Evolutionary conservation across 768 basidiomycete genomes (phyloP).

Genomic region (Rhodotorula diobovata): DNA sequence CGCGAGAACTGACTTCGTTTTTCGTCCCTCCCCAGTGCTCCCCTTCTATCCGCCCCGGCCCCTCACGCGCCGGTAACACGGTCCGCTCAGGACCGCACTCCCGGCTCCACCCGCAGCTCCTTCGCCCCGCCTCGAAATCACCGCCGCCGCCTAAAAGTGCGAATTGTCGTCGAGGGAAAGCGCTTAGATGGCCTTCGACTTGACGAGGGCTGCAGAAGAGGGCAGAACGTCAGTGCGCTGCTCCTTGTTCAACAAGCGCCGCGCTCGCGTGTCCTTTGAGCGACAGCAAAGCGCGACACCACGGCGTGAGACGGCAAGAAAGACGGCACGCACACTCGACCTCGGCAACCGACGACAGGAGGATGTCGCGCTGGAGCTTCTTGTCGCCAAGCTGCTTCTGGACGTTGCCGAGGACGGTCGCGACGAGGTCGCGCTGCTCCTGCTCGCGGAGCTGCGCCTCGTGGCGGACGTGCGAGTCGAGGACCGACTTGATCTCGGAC

Average conservation of each 20-base stretch:
- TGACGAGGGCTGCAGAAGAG: conserved; percentile 67
- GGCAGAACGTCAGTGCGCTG: background rate
- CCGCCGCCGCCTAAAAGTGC: too few relatives aligned
- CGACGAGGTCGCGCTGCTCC: conserved; percentile 87
- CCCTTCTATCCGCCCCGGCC: too few relatives aligned
- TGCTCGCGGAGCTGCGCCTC: conserved; percentile 95
- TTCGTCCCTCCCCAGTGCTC: too few relatives aligned
- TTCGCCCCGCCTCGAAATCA: too few relatives aligned
- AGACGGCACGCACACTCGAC: conserved; percentile 86
- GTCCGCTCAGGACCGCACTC: too few relatives aligned
- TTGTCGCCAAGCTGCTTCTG: conserved; percentile 75
- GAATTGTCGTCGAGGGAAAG: background rate
- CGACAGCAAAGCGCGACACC: background rate
- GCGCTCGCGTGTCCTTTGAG: too few relatives aligned
- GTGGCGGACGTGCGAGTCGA: conserved; percentile 97
- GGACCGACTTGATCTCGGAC: conserved; percentile 82
- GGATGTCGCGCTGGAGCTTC: conserved; percentile 80
- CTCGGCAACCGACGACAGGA: conserved; percentile 72
- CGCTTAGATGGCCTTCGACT: conserved; percentile 79
- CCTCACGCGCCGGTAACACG: too few relatives aligned
- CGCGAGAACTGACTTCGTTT: too few relatives aligned
- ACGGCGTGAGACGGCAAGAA: conserved; percentile 48
- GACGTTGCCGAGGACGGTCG: conserved; percentile 82
- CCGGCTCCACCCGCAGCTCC: too few relatives aligned
- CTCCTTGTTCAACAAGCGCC: too few relatives aligned